phyloP scores from a whole-genome alignment of 2,329 filamentous ascomycete genomes.

The Fusarium dimerum region DNA sequence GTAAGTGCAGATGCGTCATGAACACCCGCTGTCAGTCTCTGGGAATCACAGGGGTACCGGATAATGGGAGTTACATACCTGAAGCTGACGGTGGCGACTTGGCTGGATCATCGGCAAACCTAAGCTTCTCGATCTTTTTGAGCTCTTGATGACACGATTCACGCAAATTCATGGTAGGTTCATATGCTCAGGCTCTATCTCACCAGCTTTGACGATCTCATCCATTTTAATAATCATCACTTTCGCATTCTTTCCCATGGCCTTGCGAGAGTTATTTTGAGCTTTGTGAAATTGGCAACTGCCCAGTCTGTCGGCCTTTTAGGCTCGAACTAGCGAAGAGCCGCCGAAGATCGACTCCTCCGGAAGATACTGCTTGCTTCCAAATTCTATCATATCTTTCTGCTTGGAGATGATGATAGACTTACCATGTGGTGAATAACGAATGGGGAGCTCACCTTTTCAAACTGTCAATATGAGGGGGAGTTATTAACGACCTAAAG shows the following conservation, averaged over 20 bases:
- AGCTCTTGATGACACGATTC: slow-evolving; percentile 80
- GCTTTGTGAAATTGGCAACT: slow-evolving; percentile 86
- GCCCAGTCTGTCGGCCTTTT: slow-evolving; percentile 84
- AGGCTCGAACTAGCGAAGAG: slow-evolving; percentile 88
- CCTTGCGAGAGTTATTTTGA: slow-evolving; percentile 87
- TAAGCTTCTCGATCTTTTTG: slow-evolving; percentile 85
- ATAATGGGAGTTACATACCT: no score
- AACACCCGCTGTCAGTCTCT: slow-evolving; percentile 46
- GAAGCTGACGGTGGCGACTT: no score
- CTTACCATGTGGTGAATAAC: slow-evolving; percentile 72
- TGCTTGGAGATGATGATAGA: slow-evolving; percentile 70
- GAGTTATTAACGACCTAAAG: no score
- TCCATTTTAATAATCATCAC: slow-evolving; percentile 89
- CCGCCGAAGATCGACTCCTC: slow-evolving; percentile 85
- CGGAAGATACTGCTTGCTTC: slow-evolving; percentile 83
- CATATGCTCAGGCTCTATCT: slow-evolving; percentile 77
- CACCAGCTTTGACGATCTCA: slow-evolving; percentile 83
- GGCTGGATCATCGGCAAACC: slow-evolving; percentile 70
- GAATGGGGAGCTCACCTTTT: slow-evolving; percentile 79
- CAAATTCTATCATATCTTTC: slow-evolving; percentile 85
- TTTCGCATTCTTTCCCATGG: slow-evolving; percentile 87
- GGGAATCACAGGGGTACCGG: not conserved
- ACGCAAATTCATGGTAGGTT: slow-evolving; percentile 89
- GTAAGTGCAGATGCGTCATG: no score
- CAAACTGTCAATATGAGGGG: slow-evolving; percentile 54